phyloP scores from a whole-genome alignment of 2,329 filamentous ascomycete genomes.

The Tothia fuscella region DNA sequence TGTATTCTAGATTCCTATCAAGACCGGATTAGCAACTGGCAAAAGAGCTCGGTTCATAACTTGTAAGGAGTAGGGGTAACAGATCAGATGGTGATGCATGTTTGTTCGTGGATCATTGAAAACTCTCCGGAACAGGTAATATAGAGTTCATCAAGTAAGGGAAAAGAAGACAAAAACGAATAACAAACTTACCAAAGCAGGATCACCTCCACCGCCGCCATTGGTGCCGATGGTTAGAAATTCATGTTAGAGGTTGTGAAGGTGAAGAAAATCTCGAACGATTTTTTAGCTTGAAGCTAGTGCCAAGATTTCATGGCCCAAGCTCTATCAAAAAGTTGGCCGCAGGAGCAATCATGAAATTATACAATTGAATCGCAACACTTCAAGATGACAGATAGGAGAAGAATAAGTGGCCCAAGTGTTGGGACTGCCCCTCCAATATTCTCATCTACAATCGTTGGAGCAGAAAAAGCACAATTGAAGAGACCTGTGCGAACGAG shows the following conservation, averaged over 20 bases:
- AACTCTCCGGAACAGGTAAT: conserved; percentile 43
- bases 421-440: conserved; percentile 65
- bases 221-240: too few relatives aligned
- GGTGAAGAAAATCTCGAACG: too few relatives aligned
- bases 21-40: too few relatives aligned
- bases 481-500: conserved; percentile 44
- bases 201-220: too few relatives aligned
- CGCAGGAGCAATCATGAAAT: too few relatives aligned
- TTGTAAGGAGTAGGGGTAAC: not conserved
- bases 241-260: too few relatives aligned
- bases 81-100: conserved; percentile 50
- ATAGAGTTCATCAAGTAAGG: conserved; percentile 35
- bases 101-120: conserved; percentile 44
- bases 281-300: too few relatives aligned
- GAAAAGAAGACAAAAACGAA: not conserved
- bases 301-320: too few relatives aligned
- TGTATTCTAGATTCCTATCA: too few relatives aligned
- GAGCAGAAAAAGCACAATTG: conserved; percentile 33
- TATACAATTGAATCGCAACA: too few relatives aligned
- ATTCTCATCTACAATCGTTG: conserved; percentile 43
- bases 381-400: conserved; percentile 70
- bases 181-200: not conserved
- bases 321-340: too few relatives aligned
- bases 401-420: conserved; percentile 78
- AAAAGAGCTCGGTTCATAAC: too few relatives aligned